phyloP scores from a whole-genome alignment of 306 rosid species.

The Cucumis cinereus region DNA sequence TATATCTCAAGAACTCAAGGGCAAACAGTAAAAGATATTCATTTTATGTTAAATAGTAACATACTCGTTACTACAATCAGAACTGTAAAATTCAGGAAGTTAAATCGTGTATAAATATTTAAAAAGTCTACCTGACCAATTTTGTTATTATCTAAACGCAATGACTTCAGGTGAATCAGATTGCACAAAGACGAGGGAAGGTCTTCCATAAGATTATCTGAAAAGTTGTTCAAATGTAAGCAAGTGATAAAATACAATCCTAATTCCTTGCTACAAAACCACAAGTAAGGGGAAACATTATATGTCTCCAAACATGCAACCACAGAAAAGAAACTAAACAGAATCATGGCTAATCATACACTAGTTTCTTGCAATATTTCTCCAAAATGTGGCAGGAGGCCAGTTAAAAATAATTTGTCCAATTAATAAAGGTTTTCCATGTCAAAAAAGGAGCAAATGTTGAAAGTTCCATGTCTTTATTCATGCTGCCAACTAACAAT shows the following conservation, averaged over 20 bases:
- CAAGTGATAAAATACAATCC: neutral
- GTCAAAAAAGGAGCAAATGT: slow-evolving; percentile 7
- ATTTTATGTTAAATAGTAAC: neutral
- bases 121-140: slow-evolving; percentile 54
- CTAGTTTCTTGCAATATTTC: neutral
- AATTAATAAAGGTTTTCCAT: neutral
- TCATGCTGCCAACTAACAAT: neutral
- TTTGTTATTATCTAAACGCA: slow-evolving; percentile 62
- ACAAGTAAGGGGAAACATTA: neutral
- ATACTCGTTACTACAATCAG: neutral
- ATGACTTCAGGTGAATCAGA: slow-evolving; percentile 74
- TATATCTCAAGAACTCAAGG: neutral
- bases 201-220: slow-evolving; percentile 81
- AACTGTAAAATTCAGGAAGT: slow-evolving; percentile 1
- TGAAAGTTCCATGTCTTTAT: neutral
- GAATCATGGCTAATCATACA: neutral
- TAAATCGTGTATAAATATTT: neutral
- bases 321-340: neutral
- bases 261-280: neutral
- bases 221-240: slow-evolving; percentile 18
- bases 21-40: neutral
- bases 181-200: slow-evolving; percentile 78
- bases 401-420: neutral
- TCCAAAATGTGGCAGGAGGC: neutral
- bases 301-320: neutral